Evolutionary conservation across 768 basidiomycete genomes (phyloP).

Genomic region (Lactarius sanguifluus): DNA sequence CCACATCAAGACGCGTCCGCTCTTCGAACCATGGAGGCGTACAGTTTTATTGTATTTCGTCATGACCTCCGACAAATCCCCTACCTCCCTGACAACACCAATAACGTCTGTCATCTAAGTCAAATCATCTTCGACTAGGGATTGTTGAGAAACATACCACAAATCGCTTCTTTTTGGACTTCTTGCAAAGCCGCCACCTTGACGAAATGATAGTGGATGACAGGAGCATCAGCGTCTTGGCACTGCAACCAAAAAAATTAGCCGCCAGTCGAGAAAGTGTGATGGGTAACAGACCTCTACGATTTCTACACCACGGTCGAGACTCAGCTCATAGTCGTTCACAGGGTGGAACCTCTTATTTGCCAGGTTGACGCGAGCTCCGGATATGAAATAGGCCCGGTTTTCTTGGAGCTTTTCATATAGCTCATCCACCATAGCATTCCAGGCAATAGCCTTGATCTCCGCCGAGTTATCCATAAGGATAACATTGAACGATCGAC

Average conservation of each 20-base stretch:
- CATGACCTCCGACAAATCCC: conserved; percentile 65
- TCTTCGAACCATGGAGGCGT: not conserved
- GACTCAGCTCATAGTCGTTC: conserved; percentile 89
- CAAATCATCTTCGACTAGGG: not conserved
- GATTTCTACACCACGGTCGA: conserved; percentile 83
- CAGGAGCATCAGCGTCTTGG: conserved; percentile 74
- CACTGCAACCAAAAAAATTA: conserved; percentile 52
- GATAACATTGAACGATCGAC: conserved; percentile 90
- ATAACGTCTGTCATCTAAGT: conserved; percentile 66
- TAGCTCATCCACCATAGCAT: conserved; percentile 75
- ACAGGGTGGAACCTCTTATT: conserved; percentile 96
- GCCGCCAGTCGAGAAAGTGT: not conserved
- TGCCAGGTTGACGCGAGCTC: conserved; percentile 88
- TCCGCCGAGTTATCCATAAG: conserved; percentile 94
- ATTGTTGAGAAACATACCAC: conserved; percentile 52
- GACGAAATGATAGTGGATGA: conserved; percentile 82
- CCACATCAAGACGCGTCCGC: not conserved
- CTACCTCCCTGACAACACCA: conserved; percentile 78
- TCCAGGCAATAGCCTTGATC: conserved; percentile 91
- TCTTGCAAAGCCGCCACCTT: conserved; percentile 60
- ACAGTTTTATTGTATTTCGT: conserved; percentile 72
- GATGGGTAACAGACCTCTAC: conserved; percentile 59
- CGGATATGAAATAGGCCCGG: conserved; percentile 89
- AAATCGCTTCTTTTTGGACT: conserved; percentile 74
- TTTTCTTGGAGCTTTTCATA: conserved; percentile 87